phyloP scores from a whole-genome alignment of 169 alveolate genomes.

The Neospora caninum region DNA sequence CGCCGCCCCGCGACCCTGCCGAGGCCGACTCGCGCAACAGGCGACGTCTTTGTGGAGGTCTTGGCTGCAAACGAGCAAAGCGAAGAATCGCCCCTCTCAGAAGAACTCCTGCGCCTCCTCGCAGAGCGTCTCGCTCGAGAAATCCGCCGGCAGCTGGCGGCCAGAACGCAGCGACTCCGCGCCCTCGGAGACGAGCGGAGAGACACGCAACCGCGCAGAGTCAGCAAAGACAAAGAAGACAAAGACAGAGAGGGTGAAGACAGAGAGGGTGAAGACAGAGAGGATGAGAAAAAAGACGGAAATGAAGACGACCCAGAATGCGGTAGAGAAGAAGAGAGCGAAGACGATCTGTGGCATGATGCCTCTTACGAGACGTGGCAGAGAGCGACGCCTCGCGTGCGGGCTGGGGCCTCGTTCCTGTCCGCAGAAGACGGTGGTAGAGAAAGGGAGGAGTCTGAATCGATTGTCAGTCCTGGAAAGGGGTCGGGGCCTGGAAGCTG shows the following conservation, averaged over 20 bases:
- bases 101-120: background rate
- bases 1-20: background rate
- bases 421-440: too few relatives aligned
- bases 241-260: background rate
- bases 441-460: too few relatives aligned
- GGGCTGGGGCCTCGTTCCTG: too few relatives aligned
- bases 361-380: too few relatives aligned
- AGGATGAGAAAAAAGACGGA: background rate
- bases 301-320: background rate
- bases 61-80: background rate
- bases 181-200: background rate
- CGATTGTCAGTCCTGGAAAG: too few relatives aligned
- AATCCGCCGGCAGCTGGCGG: background rate
- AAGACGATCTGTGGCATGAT: background rate
- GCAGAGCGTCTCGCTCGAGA: background rate
- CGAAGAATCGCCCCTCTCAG: background rate
- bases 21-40: background rate
- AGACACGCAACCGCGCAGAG: background rate
- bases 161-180: background rate
- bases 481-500: too few relatives aligned
- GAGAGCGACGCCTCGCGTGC: too few relatives aligned
- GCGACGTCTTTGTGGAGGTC: background rate
- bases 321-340: background rate
- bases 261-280: background rate
- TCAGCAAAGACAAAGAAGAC: background rate